These are phyloP conservation scores for Aspergillus tanneri DNA, from an alignment of 2,329 filamentous ascomycete genomes.

Conservation along the genomic window DNA sequence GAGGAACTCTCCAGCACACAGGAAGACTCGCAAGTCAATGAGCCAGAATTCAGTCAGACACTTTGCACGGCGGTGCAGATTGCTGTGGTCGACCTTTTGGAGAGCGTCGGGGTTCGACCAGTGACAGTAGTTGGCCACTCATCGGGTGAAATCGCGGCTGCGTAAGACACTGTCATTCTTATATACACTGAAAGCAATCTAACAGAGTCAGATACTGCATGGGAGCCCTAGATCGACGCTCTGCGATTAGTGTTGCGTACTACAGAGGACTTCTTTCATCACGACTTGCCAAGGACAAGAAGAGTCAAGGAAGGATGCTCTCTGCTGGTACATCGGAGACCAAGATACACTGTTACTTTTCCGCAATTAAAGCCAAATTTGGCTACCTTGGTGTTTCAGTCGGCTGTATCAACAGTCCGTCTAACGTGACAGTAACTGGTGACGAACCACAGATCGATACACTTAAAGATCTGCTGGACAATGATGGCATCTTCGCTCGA, in stretches of 20 bases:
- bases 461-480: slow-evolving; percentile 6
- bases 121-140: slow-evolving; percentile 31
- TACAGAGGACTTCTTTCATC: slow-evolving; percentile 19
- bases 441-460: slow-evolving; percentile 7
- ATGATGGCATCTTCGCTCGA: slow-evolving; percentile 2
- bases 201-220: slow-evolving; percentile 18
- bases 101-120: slow-evolving; percentile 25
- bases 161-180: slow-evolving; percentile 37
- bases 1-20: slow-evolving; percentile 25
- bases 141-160: slow-evolving; percentile 43
- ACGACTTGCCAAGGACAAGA: slow-evolving; percentile 26
- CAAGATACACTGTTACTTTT: neutral
- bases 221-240: neutral
- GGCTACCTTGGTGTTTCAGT: slow-evolving; percentile 19
- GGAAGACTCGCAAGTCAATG: slow-evolving; percentile 21
- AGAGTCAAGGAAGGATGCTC: slow-evolving; percentile 27
- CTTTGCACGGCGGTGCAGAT: slow-evolving; percentile 33
- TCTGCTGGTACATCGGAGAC: slow-evolving; percentile 6
- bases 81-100: slow-evolving; percentile 31
- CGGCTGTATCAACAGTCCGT: slow-evolving; percentile 20
- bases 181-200: slow-evolving; percentile 15
- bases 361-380: neutral
- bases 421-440: slow-evolving; percentile 18
- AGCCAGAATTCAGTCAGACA: slow-evolving; percentile 29
- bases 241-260: slow-evolving; percentile 23